Evolutionary conservation across 2,329 filamentous ascomycete species (phyloP).

Genomic region (Monilinia fructicola): DNA sequence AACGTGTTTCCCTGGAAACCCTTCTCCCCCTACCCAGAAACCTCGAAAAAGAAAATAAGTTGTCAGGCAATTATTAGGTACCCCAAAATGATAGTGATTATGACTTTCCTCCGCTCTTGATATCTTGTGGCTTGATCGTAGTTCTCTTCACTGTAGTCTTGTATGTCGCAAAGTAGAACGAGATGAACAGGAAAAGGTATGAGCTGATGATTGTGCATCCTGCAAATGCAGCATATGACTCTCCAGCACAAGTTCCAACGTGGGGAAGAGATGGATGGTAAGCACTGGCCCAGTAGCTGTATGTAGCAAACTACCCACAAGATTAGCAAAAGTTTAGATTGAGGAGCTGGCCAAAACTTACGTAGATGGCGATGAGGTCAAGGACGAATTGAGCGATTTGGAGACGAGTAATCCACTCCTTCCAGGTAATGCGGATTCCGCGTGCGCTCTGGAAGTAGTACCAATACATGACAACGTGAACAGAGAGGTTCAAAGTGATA

Average conservation of each 20-base stretch:
- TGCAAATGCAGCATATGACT: constrained; percentile 93
- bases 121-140: constrained; percentile 44
- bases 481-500: constrained; percentile 86
- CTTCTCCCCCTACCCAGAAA: neutral
- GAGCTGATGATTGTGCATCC: constrained; percentile 90
- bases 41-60: constrained; percentile 36
- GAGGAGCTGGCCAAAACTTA: neutral
- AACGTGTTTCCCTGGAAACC: neutral
- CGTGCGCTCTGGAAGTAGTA: constrained; percentile 99
- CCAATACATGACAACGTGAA: constrained; percentile 99
- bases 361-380: constrained; percentile 68
- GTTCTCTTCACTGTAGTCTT: constrained; percentile 78
- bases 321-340: constrained; percentile 19
- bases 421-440: constrained; percentile 97
- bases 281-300: constrained; percentile 92
- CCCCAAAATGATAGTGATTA: neutral
- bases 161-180: constrained; percentile 97
- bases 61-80: constrained; percentile 24
- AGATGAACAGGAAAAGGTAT: constrained; percentile 97
- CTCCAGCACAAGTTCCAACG: constrained; percentile 81
- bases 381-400: constrained; percentile 98
- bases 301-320: constrained; percentile 99
- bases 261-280: constrained; percentile 88
- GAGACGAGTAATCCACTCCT: constrained; percentile 97
- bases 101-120: constrained; percentile 6